Evolutionary conservation across 257 asterid species (phyloP).

Genomic region (Jaltomata sinuosa): DNA sequence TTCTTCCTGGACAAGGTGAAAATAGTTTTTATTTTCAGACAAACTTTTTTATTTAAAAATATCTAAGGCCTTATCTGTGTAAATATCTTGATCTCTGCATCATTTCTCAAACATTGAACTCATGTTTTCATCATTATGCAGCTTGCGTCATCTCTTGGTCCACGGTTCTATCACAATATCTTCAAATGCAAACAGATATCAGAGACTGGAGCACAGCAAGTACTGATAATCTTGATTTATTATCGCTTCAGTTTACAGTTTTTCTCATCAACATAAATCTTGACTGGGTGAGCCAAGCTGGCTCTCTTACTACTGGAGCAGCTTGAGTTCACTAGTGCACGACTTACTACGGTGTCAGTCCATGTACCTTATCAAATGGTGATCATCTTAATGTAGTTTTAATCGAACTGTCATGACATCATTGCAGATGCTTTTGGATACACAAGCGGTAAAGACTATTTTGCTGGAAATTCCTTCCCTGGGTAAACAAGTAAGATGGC

Average conservation of each 20-base stretch:
- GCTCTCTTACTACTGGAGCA: neutral
- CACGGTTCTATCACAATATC: conserved; percentile 85
- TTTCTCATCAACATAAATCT: neutral
- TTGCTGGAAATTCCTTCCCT: conserved; percentile 92
- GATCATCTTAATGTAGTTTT: neutral
- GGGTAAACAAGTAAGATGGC: conserved; percentile 69
- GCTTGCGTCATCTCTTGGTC: conserved; percentile 95
- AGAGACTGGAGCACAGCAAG: conserved; percentile 97
- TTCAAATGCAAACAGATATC: conserved; percentile 98
- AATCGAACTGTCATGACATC: neutral
- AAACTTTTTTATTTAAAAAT: neutral
- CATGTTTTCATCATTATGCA: conserved; percentile 24
- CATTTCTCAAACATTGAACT: neutral
- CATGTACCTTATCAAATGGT: neutral
- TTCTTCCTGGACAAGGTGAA: conserved; percentile 83
- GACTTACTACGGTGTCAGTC: neutral
- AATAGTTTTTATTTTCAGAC: neutral
- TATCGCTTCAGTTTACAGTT: neutral
- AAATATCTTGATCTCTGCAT: neutral
- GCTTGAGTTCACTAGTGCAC: neutral
- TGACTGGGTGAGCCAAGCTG: neutral
- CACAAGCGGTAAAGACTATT: conserved; percentile 95
- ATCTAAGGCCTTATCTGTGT: neutral
- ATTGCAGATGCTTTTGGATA: conserved; percentile 93
- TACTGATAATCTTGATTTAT: conserved; percentile 15